Evolutionary conservation across 2,329 filamentous ascomycete species (phyloP).

Genomic region (Aspergillus floridensis): DNA sequence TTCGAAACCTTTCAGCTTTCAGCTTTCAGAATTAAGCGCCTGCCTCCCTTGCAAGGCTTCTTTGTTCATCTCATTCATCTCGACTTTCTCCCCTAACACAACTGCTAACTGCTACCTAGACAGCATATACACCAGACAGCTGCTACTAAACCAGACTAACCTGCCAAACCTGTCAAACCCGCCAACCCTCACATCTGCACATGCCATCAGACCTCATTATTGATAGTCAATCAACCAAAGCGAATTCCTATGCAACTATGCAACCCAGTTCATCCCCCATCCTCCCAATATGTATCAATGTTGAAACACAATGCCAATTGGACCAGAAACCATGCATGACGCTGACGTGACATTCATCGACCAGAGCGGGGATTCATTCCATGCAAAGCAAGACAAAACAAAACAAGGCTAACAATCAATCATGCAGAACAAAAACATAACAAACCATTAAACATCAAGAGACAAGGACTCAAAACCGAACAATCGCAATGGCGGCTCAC

Average conservation of each 20-base stretch:
- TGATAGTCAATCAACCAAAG: not conserved
- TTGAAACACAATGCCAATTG: conserved; percentile 14
- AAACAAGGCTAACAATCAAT: conserved; percentile 6
- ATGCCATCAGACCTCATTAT: not conserved
- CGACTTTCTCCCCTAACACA: not conserved
- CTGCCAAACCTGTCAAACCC: too few relatives aligned
- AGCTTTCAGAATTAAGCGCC: too few relatives aligned
- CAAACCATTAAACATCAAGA: conserved; percentile 9
- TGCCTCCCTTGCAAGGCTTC: too few relatives aligned
- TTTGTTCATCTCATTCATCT: not conserved
- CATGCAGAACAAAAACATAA: conserved; percentile 8
- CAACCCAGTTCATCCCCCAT: not conserved
- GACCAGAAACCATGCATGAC: conserved; percentile 6
- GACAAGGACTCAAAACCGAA: conserved; percentile 1
- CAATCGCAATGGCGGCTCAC: conserved; percentile 1
- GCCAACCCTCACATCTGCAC: too few relatives aligned
- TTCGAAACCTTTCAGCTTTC: too few relatives aligned
- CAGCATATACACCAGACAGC: too few relatives aligned
- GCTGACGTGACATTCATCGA: conserved; percentile 10
- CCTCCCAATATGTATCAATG: conserved; percentile 7
- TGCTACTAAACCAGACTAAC: too few relatives aligned
- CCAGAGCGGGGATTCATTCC: conserved; percentile 10
- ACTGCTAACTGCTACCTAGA: too few relatives aligned
- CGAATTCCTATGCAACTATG: not conserved
- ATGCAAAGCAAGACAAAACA: conserved; percentile 10